Percentiles rank a stretch among this genome's conserved stretches.
Evolutionary conservation across 805 yeast genomes (phyloP).

Genomic region (Saturnispora zaruensis): DNA sequence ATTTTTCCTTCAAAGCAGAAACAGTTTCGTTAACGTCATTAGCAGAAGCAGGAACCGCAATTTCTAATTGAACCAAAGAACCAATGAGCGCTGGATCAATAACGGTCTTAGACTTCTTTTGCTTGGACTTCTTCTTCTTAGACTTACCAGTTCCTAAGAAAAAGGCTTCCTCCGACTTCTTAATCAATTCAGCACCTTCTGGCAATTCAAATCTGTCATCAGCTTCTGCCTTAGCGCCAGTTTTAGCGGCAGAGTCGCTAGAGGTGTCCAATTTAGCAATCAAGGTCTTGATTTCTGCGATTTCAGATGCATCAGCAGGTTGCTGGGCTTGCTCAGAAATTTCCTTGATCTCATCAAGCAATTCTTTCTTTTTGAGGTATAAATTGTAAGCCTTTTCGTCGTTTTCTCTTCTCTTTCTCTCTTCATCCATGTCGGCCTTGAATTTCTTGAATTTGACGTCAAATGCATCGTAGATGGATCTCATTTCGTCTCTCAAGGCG

Average conservation of each 20-base stretch:
- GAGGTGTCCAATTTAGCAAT: slow-evolving; percentile 71
- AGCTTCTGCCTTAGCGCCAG: slow-evolving; percentile 27
- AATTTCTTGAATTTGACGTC: slow-evolving; percentile 68
- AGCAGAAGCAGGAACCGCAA: slow-evolving; percentile 67
- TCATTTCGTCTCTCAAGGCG: slow-evolving; percentile 56
- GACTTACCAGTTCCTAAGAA: slow-evolving; percentile 43
- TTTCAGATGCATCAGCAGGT: slow-evolving; percentile 82
- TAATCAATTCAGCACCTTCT: slow-evolving; percentile 52
- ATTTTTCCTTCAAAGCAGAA: slow-evolving; percentile 62
- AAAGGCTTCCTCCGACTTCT: slow-evolving; percentile 47
- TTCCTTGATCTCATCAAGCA: slow-evolving; percentile 53
- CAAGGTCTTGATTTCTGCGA: slow-evolving; percentile 64
- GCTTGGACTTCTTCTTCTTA: slow-evolving; percentile 40
- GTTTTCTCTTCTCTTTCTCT: slow-evolving; percentile 57
- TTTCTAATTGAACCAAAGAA: slow-evolving; percentile 64
- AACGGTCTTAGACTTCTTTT: slow-evolving; percentile 37
- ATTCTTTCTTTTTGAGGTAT: slow-evolving; percentile 44
- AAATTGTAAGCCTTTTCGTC: slow-evolving; percentile 48
- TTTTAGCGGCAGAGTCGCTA: slow-evolving; percentile 26
- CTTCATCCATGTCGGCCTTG: slow-evolving; percentile 58
- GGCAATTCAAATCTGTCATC: slow-evolving; percentile 45
- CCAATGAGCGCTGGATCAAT: slow-evolving; percentile 76
- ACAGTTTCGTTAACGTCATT: slow-evolving; percentile 64
- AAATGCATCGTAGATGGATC: slow-evolving; percentile 62
- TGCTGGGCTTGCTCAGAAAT: slow-evolving; percentile 58